These are phyloP conservation scores for Exophiala alcalophila DNA, from an alignment of 2,329 filamentous ascomycete genomes.

Conservation along the genomic window DNA sequence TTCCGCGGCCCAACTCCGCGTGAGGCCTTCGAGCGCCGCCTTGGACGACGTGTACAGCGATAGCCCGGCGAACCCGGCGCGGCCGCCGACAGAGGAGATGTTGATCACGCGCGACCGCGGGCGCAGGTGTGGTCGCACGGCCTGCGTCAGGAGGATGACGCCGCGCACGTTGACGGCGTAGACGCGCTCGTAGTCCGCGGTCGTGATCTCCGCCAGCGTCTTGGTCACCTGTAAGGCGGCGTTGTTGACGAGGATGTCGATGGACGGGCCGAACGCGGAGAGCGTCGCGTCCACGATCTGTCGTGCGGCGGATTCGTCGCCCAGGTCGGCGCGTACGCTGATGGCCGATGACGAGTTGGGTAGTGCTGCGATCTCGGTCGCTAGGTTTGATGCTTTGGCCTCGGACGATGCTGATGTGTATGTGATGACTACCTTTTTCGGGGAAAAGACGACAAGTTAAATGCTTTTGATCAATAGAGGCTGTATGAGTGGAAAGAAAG, in stretches of 20 bases:
- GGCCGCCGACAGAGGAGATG: constrained; percentile 54
- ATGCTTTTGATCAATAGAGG: constrained; percentile 36
- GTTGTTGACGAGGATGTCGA: constrained; percentile 39
- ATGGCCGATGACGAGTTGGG: constrained; percentile 39
- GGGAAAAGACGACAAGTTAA: too few species aligned
- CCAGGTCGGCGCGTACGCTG: constrained; percentile 42
- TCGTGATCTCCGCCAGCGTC: constrained; percentile 42
- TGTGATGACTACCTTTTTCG: constrained; percentile 44
- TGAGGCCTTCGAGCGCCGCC: constrained; percentile 59
- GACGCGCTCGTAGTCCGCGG: constrained; percentile 53
- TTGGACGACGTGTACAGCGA: constrained; percentile 58
- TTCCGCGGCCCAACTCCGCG: constrained; percentile 58
- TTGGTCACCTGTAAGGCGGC: constrained; percentile 40
- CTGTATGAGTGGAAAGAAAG: too few species aligned
- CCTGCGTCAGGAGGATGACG: constrained; percentile 53
- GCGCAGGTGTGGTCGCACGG: constrained; percentile 52
- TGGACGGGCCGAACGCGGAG: constrained; percentile 26
- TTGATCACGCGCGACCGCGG: constrained; percentile 55
- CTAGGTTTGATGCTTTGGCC: constrained; percentile 35
- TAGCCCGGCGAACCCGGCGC: constrained; percentile 46
- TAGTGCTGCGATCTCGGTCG: constrained; percentile 36
- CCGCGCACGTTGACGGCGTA: constrained; percentile 59
- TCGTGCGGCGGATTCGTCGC: constrained; percentile 16
- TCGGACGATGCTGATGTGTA: constrained; percentile 43
- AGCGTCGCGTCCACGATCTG: constrained; percentile 25